Percentiles rank a stretch among this genome's conserved stretches.
phyloP scores from a whole-genome alignment of 1,284 basidiomycete species.

The Rhizoctonia solani region DNA sequence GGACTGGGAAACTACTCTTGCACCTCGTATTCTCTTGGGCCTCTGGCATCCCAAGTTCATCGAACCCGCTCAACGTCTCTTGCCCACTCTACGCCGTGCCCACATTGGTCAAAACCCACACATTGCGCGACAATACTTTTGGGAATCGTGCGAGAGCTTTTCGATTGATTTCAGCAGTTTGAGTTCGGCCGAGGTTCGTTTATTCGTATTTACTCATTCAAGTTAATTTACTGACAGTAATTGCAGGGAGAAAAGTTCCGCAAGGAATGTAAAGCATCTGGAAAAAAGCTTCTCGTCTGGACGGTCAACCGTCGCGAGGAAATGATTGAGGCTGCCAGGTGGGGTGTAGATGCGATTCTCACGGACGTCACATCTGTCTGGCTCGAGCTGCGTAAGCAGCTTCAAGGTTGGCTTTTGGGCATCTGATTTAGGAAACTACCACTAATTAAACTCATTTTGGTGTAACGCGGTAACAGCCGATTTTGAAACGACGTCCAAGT shows the following conservation, averaged over 20 bases:
- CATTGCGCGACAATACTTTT: constrained; percentile 87
- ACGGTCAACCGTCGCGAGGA: constrained; percentile 90
- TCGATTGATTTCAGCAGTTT: constrained; percentile 81
- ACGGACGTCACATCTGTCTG: constrained; percentile 84
- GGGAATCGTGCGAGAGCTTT: constrained; percentile 86
- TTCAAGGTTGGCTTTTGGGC: constrained; percentile 57
- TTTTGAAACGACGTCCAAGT: constrained; percentile 33
- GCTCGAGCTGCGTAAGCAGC: constrained; percentile 69
- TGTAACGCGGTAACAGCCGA: too few species aligned
- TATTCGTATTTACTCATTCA: constrained; percentile 17
- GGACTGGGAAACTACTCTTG: constrained; percentile 78
- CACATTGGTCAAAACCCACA: constrained; percentile 67
- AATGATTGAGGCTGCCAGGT: constrained; percentile 95
- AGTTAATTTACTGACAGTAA: neutral
- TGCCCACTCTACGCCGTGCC: constrained; percentile 84
- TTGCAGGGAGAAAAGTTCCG: constrained; percentile 63
- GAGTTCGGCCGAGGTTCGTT: constrained; percentile 68
- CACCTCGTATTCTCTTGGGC: constrained; percentile 87
- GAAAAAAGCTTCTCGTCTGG: constrained; percentile 94
- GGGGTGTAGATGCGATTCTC: constrained; percentile 89
- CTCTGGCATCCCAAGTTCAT: constrained; percentile 89
- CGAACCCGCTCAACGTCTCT: constrained; percentile 67
- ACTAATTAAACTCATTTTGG: too few species aligned
- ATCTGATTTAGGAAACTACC: neutral
- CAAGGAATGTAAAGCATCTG: constrained; percentile 72